A percentile compares a stretch with the other conserved stretches of the same genome.
Conservation (phyloP, 495 filamentous ascomycete species). For the Penicillium pulvis region DNA sequence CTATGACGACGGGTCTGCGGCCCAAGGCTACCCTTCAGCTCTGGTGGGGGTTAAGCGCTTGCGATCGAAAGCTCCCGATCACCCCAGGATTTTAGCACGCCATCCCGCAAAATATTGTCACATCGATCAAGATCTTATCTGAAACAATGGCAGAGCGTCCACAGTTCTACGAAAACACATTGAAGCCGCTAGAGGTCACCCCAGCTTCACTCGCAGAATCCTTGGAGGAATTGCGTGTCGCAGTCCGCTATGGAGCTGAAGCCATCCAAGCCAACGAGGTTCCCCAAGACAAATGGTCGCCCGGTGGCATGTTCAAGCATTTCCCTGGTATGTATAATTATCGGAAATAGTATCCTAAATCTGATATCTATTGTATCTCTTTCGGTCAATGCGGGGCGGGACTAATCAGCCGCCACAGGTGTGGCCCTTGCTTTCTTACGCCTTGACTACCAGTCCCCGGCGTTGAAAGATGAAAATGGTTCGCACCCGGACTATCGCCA, state of each 20-base stretch:
- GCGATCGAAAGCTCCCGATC: slow-evolving; percentile 1
- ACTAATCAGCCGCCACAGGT: slow-evolving; percentile 25
- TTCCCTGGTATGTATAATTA: slow-evolving; percentile 30
- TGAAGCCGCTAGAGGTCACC: slow-evolving; percentile 20
- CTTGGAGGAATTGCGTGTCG: slow-evolving; percentile 31
- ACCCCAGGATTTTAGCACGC: slow-evolving; percentile 17
- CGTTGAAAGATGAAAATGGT: slow-evolving; percentile 16
- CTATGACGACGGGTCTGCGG: background rate
- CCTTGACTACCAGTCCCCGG: slow-evolving; percentile 35
- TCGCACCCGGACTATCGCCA: slow-evolving; percentile 26
- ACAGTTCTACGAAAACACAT: slow-evolving; percentile 30
- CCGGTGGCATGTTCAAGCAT: slow-evolving; percentile 32
- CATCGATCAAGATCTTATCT: slow-evolving; percentile 4
- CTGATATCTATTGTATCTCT: background rate
- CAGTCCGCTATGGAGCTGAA: slow-evolving; percentile 32
- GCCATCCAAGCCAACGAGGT: slow-evolving; percentile 27
- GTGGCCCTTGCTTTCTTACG: slow-evolving; percentile 42
- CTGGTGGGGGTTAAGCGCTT: background rate
- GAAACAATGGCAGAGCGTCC: slow-evolving; percentile 29
- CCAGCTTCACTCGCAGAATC: slow-evolving; percentile 16
- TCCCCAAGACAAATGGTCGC: slow-evolving; percentile 26
- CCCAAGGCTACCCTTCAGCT: background rate
- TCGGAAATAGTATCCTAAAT: background rate
- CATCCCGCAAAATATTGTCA: slow-evolving; percentile 8
- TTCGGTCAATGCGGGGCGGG: background rate